These are phyloP conservation scores for Asterophora lycoperdoides DNA, from an alignment of 768 basidiomycete genomes.

Conservation along the genomic window DNA sequence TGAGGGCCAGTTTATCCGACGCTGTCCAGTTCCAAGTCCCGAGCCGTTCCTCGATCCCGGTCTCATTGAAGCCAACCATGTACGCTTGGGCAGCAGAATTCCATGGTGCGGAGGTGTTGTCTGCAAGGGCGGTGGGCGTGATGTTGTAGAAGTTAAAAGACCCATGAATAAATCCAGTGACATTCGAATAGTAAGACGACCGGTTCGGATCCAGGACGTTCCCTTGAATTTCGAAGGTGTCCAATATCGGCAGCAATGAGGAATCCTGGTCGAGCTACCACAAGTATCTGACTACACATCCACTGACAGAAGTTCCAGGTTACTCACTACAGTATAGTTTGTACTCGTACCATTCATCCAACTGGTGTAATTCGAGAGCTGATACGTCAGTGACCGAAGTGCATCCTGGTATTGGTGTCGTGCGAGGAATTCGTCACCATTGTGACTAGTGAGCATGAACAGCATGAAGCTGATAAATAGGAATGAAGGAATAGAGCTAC, in stretches of 20 bases:
- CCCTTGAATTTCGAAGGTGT: constrained; percentile 44
- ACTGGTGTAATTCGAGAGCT: constrained; percentile 68
- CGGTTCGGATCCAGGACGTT: constrained; percentile 37
- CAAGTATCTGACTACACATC: background rate
- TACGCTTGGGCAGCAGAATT: constrained; percentile 43
- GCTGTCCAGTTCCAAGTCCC: constrained; percentile 72
- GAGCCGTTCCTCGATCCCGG: constrained; percentile 40
- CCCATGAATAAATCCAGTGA: constrained; percentile 77
- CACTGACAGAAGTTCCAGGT: background rate
- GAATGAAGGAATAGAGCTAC: constrained; percentile 67
- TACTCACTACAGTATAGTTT: constrained; percentile 58
- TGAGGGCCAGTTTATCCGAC: constrained; percentile 59
- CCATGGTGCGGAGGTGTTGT: constrained; percentile 45
- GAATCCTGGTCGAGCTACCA: constrained; percentile 45
- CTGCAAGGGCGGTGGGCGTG: constrained; percentile 39
- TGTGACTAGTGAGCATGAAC: constrained; percentile 76
- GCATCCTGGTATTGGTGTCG: constrained; percentile 64
- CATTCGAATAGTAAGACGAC: constrained; percentile 67
- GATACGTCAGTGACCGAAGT: constrained; percentile 51
- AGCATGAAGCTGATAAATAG: constrained; percentile 71
- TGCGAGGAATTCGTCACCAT: constrained; percentile 60
- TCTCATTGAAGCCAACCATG: constrained; percentile 48
- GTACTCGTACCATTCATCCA: constrained; percentile 68
- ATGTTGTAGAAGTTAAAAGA: constrained; percentile 61
- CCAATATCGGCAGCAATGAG: constrained; percentile 42